These are phyloP conservation scores for Castanospermum australe DNA, from an alignment of 306 rosid species.

Conservation along the genomic window DNA sequence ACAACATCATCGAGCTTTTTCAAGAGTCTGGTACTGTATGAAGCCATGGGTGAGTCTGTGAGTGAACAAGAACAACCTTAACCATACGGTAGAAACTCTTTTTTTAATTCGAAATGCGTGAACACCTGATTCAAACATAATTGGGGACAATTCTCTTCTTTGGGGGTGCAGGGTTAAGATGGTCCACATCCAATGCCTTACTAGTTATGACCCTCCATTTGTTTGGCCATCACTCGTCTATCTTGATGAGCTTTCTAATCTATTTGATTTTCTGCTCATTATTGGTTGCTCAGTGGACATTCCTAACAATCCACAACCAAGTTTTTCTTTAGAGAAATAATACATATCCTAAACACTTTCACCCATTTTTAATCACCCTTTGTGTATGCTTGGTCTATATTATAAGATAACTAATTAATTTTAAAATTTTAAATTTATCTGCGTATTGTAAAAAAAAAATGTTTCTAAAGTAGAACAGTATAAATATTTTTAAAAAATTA, in stretches of 20 bases:
- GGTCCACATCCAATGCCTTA: background rate
- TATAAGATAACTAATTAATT: background rate
- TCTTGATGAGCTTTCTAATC: background rate
- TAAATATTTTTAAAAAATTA: too few relatives aligned
- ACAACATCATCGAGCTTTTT: conserved; percentile 42
- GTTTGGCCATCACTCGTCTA: background rate
- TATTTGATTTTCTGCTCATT: background rate
- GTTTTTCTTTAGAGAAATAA: too few relatives aligned
- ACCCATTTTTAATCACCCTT: background rate
- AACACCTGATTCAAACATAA: background rate
- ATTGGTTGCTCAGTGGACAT: background rate
- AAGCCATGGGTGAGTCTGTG: conserved; percentile 30
- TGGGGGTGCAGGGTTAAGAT: background rate
- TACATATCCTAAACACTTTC: too few relatives aligned
- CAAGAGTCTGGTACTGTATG: conserved; percentile 40
- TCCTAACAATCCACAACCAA: background rate
- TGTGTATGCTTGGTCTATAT: background rate
- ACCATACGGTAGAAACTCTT: conserved; percentile 23
- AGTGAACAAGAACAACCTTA: conserved; percentile 43
- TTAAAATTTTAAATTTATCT: background rate
- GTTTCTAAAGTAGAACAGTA: background rate
- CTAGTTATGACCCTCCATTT: too few relatives aligned
- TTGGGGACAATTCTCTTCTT: background rate
- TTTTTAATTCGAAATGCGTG: conserved; percentile 5
- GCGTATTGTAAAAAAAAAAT: background rate